Percentiles rank a stretch among this genome's conserved stretches.
Conservation (phyloP, 1,284 basidiomycete species). For the Boletellus deceptivus region DNA sequence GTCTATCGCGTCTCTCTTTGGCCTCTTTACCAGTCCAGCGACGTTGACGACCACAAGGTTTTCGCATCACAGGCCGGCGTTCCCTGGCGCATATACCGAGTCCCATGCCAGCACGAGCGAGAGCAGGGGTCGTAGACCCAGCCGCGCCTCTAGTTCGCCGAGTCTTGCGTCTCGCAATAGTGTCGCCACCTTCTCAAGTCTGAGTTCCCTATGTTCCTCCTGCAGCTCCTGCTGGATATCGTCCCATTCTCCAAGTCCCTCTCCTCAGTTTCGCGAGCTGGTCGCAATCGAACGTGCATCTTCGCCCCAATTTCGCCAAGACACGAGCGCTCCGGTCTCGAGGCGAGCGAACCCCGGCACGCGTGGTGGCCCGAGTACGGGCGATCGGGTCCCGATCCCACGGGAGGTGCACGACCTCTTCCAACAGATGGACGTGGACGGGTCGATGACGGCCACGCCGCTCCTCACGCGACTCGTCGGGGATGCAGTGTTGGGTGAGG, state of each 20-base stretch:
- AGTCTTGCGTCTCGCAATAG: too few species aligned
- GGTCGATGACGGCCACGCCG: constrained; percentile 40
- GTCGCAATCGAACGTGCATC: constrained; percentile 21
- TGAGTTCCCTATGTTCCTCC: constrained; percentile 46
- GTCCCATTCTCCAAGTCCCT: constrained; percentile 29
- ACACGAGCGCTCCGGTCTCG: constrained; percentile 1
- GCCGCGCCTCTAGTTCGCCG: not conserved
- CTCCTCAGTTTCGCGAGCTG: constrained; percentile 19
- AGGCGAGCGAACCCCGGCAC: not conserved
- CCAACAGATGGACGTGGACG: constrained; percentile 43
- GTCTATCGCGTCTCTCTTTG: constrained; percentile 19
- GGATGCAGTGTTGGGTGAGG: constrained; percentile 25
- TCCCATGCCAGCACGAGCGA: constrained; percentile 9
- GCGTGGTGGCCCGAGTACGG: too few species aligned
- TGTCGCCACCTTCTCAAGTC: too few species aligned
- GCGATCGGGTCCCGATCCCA: constrained; percentile 8
- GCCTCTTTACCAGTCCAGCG: constrained; percentile 3
- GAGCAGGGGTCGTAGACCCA: constrained; percentile 6
- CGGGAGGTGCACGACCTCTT: constrained; percentile 37
- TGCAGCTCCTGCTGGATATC: constrained; percentile 36
- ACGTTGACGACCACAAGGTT: not conserved
- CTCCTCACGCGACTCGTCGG: constrained; percentile 34
- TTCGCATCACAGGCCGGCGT: constrained; percentile 3
- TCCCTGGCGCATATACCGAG: constrained; percentile 14
- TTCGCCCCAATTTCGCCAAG: constrained; percentile 25